These are phyloP conservation scores for Amesomyces nigricolor DNA, from an alignment of 2,329 filamentous ascomycete genomes.

Conservation along the genomic window DNA sequence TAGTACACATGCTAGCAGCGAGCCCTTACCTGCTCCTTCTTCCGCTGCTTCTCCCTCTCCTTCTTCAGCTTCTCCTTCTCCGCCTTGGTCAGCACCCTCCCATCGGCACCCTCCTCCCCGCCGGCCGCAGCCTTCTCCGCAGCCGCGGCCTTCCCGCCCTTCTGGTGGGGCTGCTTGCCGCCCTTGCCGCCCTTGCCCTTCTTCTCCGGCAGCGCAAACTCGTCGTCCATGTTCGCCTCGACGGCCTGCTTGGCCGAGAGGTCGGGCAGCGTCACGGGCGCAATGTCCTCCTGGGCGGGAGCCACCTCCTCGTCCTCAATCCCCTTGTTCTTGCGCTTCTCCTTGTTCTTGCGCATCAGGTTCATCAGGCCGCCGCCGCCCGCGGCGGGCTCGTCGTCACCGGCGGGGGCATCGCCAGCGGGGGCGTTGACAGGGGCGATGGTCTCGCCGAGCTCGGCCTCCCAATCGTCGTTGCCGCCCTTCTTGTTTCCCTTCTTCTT, in stretches of 20 bases:
- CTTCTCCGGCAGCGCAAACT: constrained; percentile 79
- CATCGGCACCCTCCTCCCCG: constrained; percentile 47
- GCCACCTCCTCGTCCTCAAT: constrained; percentile 61
- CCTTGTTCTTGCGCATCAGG: constrained; percentile 73
- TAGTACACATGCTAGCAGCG: too few relatives aligned
- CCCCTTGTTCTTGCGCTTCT: constrained; percentile 88
- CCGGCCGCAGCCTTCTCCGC: constrained; percentile 36
- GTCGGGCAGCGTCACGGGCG: constrained; percentile 39
- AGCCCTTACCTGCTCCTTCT: constrained; percentile 79
- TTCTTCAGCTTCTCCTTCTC: constrained; percentile 99
- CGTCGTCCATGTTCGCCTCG: constrained; percentile 78
- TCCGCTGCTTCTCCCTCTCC: constrained; percentile 95
- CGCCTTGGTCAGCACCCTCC: constrained; percentile 85
- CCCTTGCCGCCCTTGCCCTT: constrained; percentile 57
- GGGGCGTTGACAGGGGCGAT: constrained; percentile 56
- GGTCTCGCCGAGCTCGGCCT: constrained; percentile 80
- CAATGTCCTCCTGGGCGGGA: constrained; percentile 35
- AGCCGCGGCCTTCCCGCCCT: constrained; percentile 35
- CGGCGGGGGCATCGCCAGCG: constrained; percentile 44
- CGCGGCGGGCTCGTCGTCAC: constrained; percentile 48
- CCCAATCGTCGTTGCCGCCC: constrained; percentile 84
- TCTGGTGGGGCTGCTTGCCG: constrained; percentile 40
- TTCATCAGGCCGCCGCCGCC: constrained; percentile 68
- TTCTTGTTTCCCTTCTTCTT: constrained; percentile 84
- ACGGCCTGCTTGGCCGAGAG: constrained; percentile 65